Evolutionary conservation across 768 basidiomycete species (phyloP), one percentile per base, ranked within the genome.

Genomic region (Suillus fuscotomentosus): DNA sequence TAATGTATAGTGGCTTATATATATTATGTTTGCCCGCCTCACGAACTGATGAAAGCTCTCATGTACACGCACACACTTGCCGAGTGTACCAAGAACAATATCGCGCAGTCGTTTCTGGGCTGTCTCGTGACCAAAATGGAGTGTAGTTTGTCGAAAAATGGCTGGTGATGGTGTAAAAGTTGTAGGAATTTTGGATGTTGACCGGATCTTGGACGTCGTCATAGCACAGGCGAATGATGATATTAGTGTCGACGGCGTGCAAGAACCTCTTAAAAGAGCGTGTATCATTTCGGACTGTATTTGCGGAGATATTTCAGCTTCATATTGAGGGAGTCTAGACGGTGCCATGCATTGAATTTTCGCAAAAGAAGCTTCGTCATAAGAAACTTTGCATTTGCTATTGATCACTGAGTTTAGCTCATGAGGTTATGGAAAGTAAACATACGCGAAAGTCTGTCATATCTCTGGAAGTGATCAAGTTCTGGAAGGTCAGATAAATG

Each of bases 1-100:
- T 31, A 31, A 31, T 31, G 31, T 31, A 31, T 31, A 31, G 31
- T 31, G 31, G 31, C 31, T 31, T 31, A 31, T 31, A 71, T 86
- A 93, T 50, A 96, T 85, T 59, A 95, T 83, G 68, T 94, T 87
- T 27, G 94, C 74, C 5, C 93, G 86, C 15, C 82, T 81, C 67
- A 94, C 81, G 42, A 96, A 81, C 24, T 75, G 75, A 68, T 84
- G 79, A 59, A 93, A 82, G 48, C 84, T 79, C 10, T 76, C 73
- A 66, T 90, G 86, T 13, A 94, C 76, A 53, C 83, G 81, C 54
- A 93, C 79, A 67, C 88, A 88, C 67, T 81, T 82, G 86, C 87
- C 83, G 22, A 87, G 75, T 41, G 69, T 65, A 50, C 75, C 65
- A 36, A 85, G 68, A 41, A 77, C 83, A 73, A 86, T 77, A 38